Percentiles rank a stretch among this genome's conserved stretches.
These are phyloP conservation scores for Juncus effusus DNA, from an alignment of 176 grass and related monocot species.

Conservation along the genomic window DNA sequence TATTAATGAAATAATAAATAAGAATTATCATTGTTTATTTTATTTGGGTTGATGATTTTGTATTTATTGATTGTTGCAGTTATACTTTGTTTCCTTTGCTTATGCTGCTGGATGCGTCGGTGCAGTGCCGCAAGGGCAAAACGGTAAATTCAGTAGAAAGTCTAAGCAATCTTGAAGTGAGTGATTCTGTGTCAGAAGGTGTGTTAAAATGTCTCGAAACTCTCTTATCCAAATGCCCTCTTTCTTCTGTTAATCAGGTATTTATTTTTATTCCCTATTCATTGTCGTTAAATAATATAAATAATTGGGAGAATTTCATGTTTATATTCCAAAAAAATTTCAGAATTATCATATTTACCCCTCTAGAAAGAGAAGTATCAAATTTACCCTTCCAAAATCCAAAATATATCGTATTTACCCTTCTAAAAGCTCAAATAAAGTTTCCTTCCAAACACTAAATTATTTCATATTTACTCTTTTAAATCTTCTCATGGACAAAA, in stretches of 20 bases:
- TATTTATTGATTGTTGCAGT: constrained; percentile 27
- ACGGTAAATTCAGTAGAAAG: constrained; percentile 19
- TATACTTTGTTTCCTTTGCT: constrained; percentile 72
- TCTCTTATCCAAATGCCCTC: constrained; percentile 65
- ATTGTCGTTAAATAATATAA: constrained; percentile 3
- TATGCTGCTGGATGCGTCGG: constrained; percentile 69
- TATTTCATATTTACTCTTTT: no score
- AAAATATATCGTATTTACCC: no score
- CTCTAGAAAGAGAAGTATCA: no score
- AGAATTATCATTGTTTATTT: background rate
- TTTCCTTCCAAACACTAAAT: no score
- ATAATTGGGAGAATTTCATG: no score
- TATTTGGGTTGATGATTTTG: constrained; percentile 7
- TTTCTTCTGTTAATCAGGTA: constrained; percentile 70
- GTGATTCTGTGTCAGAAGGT: constrained; percentile 59
- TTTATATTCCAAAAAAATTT: no score
- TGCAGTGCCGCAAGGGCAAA: constrained; percentile 63
- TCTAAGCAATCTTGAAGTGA: constrained; percentile 34
- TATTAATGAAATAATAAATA: background rate
- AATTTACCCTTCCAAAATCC: no score
- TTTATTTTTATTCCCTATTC: constrained; percentile 1
- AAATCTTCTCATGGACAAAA: no score
- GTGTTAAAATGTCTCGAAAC: constrained; percentile 60
- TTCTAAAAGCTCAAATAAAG: no score
- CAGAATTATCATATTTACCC: no score